Conservation (phyloP, 2,329 filamentous ascomycete species). For the Penicillium sp. region DNA sequence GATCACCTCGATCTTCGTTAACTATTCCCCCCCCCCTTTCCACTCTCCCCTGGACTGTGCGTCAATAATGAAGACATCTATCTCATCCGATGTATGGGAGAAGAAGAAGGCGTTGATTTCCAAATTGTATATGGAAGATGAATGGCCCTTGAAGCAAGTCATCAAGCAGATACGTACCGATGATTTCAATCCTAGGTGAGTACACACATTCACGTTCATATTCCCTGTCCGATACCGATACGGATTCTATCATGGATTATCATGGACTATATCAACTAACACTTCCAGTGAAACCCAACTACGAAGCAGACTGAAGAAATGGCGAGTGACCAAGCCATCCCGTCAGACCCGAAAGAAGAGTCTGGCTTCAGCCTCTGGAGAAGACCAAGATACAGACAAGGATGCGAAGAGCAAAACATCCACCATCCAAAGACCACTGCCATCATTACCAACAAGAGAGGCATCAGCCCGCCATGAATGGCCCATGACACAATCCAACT, state of each 20-base stretch:
- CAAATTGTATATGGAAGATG: constrained; percentile 45
- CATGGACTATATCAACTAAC: not conserved
- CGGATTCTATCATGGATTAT: not conserved
- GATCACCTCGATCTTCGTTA: constrained; percentile 12
- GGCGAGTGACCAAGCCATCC: constrained; percentile 47
- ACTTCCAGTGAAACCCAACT: constrained; percentile 45
- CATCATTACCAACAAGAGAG: constrained; percentile 7
- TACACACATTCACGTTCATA: not conserved
- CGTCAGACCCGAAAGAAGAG: constrained; percentile 45
- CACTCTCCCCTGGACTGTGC: constrained; percentile 3
- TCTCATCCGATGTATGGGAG: constrained; percentile 47
- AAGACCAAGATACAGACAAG: constrained; percentile 24
- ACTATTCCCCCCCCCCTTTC: constrained; percentile 2
- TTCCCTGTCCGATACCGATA: not conserved
- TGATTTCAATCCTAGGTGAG: constrained; percentile 47
- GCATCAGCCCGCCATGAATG: constrained; percentile 13
- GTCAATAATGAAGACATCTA: constrained; percentile 43
- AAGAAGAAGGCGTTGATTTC: constrained; percentile 45
- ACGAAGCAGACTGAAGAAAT: constrained; percentile 47
- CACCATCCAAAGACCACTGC: constrained; percentile 9
- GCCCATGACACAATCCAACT: constrained; percentile 15
- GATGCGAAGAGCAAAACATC: constrained; percentile 12
- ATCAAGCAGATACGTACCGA: constrained; percentile 46
- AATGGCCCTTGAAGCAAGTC: constrained; percentile 48
- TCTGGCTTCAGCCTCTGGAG: constrained; percentile 19